These are phyloP conservation scores for Candida succiphila DNA, from an alignment of 805 yeast genomes.

Conservation along the genomic window DNA sequence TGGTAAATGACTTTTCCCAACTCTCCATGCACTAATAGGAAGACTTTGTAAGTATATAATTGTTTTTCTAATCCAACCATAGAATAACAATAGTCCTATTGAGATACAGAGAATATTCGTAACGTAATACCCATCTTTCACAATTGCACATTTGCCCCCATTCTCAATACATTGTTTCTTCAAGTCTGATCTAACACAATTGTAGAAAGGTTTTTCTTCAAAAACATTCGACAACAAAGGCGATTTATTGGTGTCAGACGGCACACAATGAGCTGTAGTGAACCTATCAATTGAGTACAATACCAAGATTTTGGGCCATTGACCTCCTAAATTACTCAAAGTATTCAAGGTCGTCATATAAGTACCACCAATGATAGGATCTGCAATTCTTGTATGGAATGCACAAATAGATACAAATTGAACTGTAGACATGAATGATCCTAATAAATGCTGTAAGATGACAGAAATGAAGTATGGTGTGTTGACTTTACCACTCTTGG, in stretches of 20 bases:
- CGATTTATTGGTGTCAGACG: conserved; percentile 6
- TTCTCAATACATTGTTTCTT: conserved; percentile 39
- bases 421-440: conserved; percentile 88
- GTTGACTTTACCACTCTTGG: conserved; percentile 39
- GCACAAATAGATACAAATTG: conserved; percentile 93
- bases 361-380: conserved; percentile 93
- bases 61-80: conserved; percentile 54
- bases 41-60: conserved; percentile 58
- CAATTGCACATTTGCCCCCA: conserved; percentile 45
- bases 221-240: conserved; percentile 12
- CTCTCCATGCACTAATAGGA: conserved; percentile 74
- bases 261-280: conserved; percentile 54
- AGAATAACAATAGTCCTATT: conserved; percentile 56
- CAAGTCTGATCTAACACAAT: conserved; percentile 19
- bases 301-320: conserved; percentile 89
- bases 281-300: conserved; percentile 72
- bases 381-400: conserved; percentile 92
- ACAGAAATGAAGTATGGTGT: conserved; percentile 55
- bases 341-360: conserved; percentile 96
- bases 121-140: conserved; percentile 76
- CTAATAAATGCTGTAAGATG: conserved; percentile 71
- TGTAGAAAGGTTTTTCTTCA: conserved; percentile 14
- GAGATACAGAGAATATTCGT: conserved; percentile 66
- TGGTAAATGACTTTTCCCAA: conserved; percentile 23
- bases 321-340: conserved; percentile 87